phyloP scores from a whole-genome alignment of 2,329 filamentous ascomycete species.

The Amphichorda felina region DNA sequence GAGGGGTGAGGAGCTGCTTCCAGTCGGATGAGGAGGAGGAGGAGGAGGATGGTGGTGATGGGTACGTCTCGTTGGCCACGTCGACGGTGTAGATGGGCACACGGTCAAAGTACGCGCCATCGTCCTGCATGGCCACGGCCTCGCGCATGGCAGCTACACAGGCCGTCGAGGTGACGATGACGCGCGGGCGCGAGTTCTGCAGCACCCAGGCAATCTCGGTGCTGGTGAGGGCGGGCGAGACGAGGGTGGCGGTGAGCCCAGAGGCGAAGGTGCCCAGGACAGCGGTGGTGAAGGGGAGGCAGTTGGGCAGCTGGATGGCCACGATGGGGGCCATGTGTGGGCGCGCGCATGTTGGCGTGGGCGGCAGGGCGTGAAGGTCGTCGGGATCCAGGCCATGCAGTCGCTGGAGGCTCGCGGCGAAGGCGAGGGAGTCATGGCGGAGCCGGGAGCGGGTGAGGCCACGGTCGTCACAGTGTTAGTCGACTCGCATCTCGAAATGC shows the following conservation, averaged over 20 bases:
- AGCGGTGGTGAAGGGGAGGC: constrained; percentile 22
- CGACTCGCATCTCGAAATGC: no score
- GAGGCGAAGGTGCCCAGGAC: constrained; percentile 24
- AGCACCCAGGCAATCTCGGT: constrained; percentile 28
- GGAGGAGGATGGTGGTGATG: not conserved
- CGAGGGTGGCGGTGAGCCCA: constrained; percentile 25
- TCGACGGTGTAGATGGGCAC: constrained; percentile 51
- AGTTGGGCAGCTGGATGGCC: constrained; percentile 29
- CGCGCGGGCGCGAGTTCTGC: constrained; percentile 23
- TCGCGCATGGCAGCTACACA: constrained; percentile 18
- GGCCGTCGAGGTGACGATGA: constrained; percentile 21
- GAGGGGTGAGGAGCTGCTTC: constrained; percentile 45
- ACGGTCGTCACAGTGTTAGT: constrained; percentile 11
- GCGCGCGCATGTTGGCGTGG: constrained; percentile 22
- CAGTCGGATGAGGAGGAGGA: constrained; percentile 24
- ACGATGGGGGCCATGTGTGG: constrained; percentile 28
- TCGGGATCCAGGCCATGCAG: constrained; percentile 21
- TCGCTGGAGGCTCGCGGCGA: constrained; percentile 20
- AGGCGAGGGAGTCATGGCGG: constrained; percentile 18
- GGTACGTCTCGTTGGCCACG: constrained; percentile 17
- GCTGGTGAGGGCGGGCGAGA: constrained; percentile 24
- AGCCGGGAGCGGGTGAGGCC: constrained; percentile 21
- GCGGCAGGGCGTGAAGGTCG: constrained; percentile 19
- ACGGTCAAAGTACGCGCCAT: constrained; percentile 15
- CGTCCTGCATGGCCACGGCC: constrained; percentile 20